These are phyloP conservation scores for Allium sativum DNA, from an alignment of 106 monocot species.

Conservation along the genomic window DNA sequence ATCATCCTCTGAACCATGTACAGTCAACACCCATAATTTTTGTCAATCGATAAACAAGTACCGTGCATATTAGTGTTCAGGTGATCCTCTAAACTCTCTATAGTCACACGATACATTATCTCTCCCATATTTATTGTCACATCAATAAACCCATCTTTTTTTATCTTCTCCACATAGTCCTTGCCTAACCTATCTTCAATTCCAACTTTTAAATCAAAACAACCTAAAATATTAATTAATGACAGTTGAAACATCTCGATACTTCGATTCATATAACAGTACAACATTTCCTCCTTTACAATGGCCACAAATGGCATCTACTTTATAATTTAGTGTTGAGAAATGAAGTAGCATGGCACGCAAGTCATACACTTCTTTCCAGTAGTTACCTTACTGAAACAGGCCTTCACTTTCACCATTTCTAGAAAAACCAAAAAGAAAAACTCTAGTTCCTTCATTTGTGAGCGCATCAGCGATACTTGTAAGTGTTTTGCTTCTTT, in stretches of 20 bases:
- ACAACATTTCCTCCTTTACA: conserved; percentile 53
- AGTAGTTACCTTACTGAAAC: too few relatives aligned
- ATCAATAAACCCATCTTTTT: too few relatives aligned
- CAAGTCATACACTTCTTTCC: too few relatives aligned
- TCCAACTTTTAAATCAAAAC: conserved; percentile 29
- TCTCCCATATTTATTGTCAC: conserved; percentile 16
- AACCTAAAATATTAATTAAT: conserved; percentile 34
- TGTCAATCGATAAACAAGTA: conserved; percentile 34
- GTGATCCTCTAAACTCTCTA: conserved; percentile 55
- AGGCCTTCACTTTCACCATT: too few relatives aligned
- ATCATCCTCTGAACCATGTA: conserved; percentile 77
- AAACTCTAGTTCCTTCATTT: too few relatives aligned
- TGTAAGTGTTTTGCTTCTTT: too few relatives aligned
- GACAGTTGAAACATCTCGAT: conserved; percentile 25
- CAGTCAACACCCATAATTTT: conserved; percentile 57
- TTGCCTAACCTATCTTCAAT: conserved; percentile 32
- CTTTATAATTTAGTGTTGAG: too few relatives aligned
- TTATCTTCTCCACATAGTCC: conserved; percentile 35
- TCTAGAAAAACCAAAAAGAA: too few relatives aligned
- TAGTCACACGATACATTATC: conserved; percentile 38
- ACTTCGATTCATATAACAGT: conserved; percentile 37
- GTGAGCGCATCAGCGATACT: too few relatives aligned
- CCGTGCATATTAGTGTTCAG: conserved; percentile 32
- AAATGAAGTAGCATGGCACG: too few relatives aligned
- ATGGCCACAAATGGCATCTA: too few relatives aligned